These are phyloP conservation scores for Fusarium torulosum DNA, from an alignment of 2,329 filamentous ascomycete species.

Conservation along the genomic window DNA sequence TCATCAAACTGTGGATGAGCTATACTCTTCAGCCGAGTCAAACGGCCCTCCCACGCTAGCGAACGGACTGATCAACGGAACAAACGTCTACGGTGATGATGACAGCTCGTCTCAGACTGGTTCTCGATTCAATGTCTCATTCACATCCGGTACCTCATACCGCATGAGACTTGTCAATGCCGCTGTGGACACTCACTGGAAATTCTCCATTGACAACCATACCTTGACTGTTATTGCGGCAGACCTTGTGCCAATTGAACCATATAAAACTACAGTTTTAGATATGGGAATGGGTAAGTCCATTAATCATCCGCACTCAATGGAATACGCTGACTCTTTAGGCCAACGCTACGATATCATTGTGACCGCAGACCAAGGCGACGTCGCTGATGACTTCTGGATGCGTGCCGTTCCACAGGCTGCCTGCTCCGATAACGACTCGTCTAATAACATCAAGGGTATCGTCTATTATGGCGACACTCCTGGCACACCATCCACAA, in stretches of 20 bases:
- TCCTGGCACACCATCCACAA: constrained; percentile 20
- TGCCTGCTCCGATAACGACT: constrained; percentile 57
- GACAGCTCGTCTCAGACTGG: constrained; percentile 45
- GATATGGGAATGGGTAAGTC: constrained; percentile 37
- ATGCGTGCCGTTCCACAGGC: constrained; percentile 60
- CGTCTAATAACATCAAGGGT: constrained; percentile 59
- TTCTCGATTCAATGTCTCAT: constrained; percentile 53
- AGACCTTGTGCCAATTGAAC: constrained; percentile 70
- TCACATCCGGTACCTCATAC: constrained; percentile 59
- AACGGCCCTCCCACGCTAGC: constrained; percentile 55
- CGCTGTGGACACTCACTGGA: constrained; percentile 58
- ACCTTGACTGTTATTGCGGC: constrained; percentile 67
- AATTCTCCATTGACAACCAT: constrained; percentile 69
- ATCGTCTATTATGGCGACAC: constrained; percentile 60
- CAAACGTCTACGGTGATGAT: constrained; percentile 54
- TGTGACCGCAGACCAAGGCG: constrained; percentile 55
- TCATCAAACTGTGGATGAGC: constrained; percentile 58
- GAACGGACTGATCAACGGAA: constrained; percentile 62
- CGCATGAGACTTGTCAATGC: constrained; percentile 63
- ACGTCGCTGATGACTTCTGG: constrained; percentile 59
- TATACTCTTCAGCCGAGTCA: constrained; percentile 44
- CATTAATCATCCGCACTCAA: fast-evolving
- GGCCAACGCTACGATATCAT: constrained; percentile 59
- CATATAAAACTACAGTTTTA: constrained; percentile 61
- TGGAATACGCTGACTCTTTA: too few relatives aligned